Evolutionary conservation across 176 grass and related monocot species (phyloP).

Genomic region (Poa annua): DNA sequence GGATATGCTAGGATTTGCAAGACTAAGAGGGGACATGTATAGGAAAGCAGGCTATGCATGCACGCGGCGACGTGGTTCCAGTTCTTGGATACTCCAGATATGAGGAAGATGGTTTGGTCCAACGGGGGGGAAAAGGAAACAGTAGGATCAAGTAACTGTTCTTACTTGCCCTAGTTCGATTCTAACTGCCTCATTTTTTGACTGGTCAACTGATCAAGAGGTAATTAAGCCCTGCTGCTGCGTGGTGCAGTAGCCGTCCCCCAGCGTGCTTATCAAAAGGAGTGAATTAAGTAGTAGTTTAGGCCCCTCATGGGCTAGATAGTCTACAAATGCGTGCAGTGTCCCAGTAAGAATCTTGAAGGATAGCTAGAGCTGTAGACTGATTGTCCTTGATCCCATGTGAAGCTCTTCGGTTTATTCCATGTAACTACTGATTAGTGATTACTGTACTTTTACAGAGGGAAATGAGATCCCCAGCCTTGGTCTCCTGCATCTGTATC

Average conservation of each 20-base stretch:
- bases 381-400: constrained; percentile 70
- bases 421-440: constrained; percentile 12
- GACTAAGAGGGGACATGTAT: constrained; percentile 37
- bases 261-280: constrained; percentile 67
- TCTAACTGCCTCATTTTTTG: constrained; percentile 52
- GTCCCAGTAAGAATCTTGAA: constrained; percentile 61
- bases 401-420: constrained; percentile 57
- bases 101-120: constrained; percentile 46
- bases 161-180: constrained; percentile 43
- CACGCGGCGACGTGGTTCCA: constrained; percentile 48
- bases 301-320: constrained; percentile 45
- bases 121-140: constrained; percentile 39
- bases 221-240: constrained; percentile 29
- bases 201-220: constrained; percentile 55
- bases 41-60: constrained; percentile 43
- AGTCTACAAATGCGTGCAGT: constrained; percentile 63
- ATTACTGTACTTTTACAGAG: constrained; percentile 43
- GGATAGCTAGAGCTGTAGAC: constrained; percentile 29
- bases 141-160: constrained; percentile 34
- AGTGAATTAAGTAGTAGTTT: constrained; percentile 59
- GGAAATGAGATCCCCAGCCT: constrained; percentile 7
- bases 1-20: constrained; percentile 50
- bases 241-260: constrained; percentile 44
- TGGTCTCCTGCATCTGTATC: constrained; percentile 13
- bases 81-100: constrained; percentile 48